Evolutionary conservation across 2,329 filamentous ascomycete genomes (phyloP).

Genomic region (Paecilomyces fulvus): DNA sequence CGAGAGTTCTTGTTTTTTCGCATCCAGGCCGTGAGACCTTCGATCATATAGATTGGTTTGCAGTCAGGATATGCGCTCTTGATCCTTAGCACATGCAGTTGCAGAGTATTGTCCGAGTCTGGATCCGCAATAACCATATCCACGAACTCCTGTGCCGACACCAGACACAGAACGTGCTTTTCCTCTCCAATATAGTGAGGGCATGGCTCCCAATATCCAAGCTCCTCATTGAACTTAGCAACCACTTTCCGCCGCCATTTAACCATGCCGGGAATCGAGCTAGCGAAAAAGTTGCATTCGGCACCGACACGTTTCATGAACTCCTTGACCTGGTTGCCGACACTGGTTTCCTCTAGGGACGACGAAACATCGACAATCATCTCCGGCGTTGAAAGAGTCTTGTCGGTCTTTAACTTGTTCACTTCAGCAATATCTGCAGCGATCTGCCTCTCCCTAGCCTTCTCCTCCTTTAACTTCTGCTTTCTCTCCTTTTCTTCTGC

Average conservation of each 20-base stretch:
- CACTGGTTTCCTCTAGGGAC: constrained; percentile 41
- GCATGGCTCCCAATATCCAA: constrained; percentile 58
- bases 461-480: constrained; percentile 44
- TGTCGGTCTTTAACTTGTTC: constrained; percentile 65
- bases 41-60: constrained; percentile 61
- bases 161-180: constrained; percentile 52
- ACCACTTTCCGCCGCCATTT: constrained; percentile 62
- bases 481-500: constrained; percentile 47
- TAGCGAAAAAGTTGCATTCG: constrained; percentile 31
- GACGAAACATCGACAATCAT: constrained; percentile 67
- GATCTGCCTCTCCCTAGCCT: constrained; percentile 53
- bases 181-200: constrained; percentile 43
- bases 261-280: constrained; percentile 44
- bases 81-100: constrained; percentile 51
- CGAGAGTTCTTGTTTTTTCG: constrained; percentile 59
- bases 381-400: constrained; percentile 63
- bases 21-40: constrained; percentile 59
- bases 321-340: constrained; percentile 37
- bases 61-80: constrained; percentile 45
- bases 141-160: constrained; percentile 59
- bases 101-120: constrained; percentile 39
- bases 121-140: constrained; percentile 42
- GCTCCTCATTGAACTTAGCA: constrained; percentile 53
- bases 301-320: constrained; percentile 36
- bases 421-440: constrained; percentile 61